Evolutionary conservation across 2,329 filamentous ascomycete species (phyloP).

Genomic region (Coniochaeta ligniaria): DNA sequence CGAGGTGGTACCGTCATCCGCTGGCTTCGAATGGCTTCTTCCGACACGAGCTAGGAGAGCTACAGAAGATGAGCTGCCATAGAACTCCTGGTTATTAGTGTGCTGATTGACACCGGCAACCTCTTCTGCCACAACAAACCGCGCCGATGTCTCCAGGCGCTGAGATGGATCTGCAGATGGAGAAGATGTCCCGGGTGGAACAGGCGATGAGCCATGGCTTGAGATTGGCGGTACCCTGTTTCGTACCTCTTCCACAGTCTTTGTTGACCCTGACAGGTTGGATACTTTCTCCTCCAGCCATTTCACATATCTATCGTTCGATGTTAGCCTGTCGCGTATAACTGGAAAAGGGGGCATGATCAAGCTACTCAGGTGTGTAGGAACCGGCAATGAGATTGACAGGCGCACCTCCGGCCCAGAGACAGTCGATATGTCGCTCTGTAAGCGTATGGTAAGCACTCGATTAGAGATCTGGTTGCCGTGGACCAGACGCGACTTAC

Average conservation of each 20-base stretch:
- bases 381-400: neutral
- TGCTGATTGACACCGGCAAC: slow-evolving; percentile 1
- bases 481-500: neutral
- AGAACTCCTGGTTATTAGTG: slow-evolving; percentile 1
- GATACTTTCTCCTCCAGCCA: neutral
- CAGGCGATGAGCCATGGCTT: neutral
- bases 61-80: slow-evolving; percentile 1
- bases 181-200: neutral
- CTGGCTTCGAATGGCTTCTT: neutral
- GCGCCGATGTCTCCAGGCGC: neutral
- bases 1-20: neutral
- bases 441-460: neutral
- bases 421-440: neutral
- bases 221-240: neutral
- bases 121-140: neutral
- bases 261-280: neutral
- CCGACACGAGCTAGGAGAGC: neutral
- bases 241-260: neutral
- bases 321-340: neutral
- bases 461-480: too few relatives aligned
- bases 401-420: neutral
- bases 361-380: neutral
- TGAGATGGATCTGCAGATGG: neutral
- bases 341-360: neutral
- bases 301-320: neutral